Conservation (phyloP, 106 monocot species). For the Dioscorea zingiberensis region DNA sequence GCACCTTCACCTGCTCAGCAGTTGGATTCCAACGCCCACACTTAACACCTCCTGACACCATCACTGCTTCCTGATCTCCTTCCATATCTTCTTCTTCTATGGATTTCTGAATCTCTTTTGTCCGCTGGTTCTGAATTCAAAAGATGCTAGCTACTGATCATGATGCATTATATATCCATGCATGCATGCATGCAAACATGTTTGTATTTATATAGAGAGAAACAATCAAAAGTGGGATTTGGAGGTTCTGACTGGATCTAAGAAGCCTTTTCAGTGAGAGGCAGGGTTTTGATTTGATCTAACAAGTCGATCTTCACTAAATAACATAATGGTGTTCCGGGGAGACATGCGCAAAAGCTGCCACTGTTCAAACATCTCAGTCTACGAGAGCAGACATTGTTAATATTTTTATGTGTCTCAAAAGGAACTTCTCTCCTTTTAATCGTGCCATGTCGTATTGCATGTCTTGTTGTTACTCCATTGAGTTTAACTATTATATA, state of each 20-base stretch:
- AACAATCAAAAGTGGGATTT: neutral
- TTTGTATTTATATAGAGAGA: constrained; percentile 5
- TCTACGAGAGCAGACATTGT: constrained; percentile 40
- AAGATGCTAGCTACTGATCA: too few relatives aligned
- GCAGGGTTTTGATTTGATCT: too few relatives aligned
- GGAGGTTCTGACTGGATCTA: neutral
- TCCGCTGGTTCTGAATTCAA: constrained; percentile 23
- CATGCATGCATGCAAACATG: neutral
- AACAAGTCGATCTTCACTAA: neutral
- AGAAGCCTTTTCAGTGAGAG: too few relatives aligned
- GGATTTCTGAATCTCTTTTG: neutral
- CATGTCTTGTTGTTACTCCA: constrained; percentile 11
- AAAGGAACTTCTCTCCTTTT: neutral
- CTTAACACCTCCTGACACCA: constrained; percentile 33
- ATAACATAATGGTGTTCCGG: constrained; percentile 1
- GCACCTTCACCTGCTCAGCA: constrained; percentile 73
- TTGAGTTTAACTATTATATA: too few relatives aligned
- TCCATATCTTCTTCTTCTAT: constrained; percentile 1
- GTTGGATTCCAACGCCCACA: constrained; percentile 94
- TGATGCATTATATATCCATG: too few relatives aligned
- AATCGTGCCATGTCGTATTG: constrained; percentile 30
- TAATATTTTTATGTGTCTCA: neutral
- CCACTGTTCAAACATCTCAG: constrained; percentile 37
- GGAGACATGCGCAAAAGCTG: constrained; percentile 54
- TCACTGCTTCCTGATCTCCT: neutral